phyloP scores from a whole-genome alignment of 2,329 filamentous ascomycete genomes.

The Diplodia mutila region DNA sequence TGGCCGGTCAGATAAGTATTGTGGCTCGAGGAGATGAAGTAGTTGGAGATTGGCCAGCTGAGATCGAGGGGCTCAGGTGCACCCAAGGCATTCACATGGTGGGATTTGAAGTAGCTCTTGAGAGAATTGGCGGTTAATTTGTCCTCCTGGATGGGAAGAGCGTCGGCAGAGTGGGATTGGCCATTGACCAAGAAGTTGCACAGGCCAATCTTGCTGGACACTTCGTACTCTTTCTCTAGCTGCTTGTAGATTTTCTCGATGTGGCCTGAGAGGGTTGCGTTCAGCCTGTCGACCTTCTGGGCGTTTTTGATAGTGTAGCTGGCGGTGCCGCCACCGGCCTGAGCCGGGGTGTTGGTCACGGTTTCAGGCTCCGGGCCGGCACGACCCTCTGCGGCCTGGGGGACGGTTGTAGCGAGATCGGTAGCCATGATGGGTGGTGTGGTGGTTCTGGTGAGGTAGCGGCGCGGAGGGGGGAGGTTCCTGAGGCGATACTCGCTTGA shows the following conservation, averaged over 20 bases:
- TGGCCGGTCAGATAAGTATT: constrained; percentile 92
- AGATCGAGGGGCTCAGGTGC: constrained; percentile 57
- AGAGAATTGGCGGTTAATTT: constrained; percentile 4
- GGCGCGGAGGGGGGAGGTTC: not conserved
- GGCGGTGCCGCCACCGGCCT: constrained; percentile 44
- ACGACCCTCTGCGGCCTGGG: constrained; percentile 2
- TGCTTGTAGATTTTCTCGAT: constrained; percentile 38
- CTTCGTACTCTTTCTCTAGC: constrained; percentile 36
- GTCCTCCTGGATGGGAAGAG: constrained; percentile 17
- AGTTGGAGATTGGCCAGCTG: constrained; percentile 76
- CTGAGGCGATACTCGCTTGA: not conserved
- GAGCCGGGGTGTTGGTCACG: constrained; percentile 27
- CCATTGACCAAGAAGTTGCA: constrained; percentile 11
- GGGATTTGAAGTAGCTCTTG: constrained; percentile 18
- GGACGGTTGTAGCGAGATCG: constrained; percentile 17
- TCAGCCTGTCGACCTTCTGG: constrained; percentile 37
- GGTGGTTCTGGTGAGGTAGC: not conserved
- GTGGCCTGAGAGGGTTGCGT: constrained; percentile 35
- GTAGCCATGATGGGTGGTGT: constrained; percentile 6
- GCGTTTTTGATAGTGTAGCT: constrained; percentile 34
- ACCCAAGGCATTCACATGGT: constrained; percentile 49
- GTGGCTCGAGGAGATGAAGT: constrained; percentile 93
- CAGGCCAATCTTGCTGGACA: constrained; percentile 34
- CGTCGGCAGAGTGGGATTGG: constrained; percentile 16
- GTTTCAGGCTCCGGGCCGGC: constrained; percentile 1